These are phyloP conservation scores for Paramecium pentaurelia DNA, from an alignment of 73 alveolate genomes.

Conservation along the genomic window DNA sequence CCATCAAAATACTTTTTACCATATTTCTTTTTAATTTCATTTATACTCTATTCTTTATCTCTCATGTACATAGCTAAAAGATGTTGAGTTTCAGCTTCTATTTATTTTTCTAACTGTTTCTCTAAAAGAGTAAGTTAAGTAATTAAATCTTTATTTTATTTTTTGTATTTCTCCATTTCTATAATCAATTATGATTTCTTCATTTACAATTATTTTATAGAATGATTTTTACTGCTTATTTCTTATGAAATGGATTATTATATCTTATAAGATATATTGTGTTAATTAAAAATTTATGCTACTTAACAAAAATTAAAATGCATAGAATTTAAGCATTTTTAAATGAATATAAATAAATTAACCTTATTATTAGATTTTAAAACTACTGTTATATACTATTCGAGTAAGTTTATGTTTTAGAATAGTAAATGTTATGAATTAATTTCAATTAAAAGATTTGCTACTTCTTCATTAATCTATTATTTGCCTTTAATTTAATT, in stretches of 20 bases:
- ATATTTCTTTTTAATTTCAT: neutral
- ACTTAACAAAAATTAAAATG: neutral
- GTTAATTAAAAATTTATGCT: neutral
- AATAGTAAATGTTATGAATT: neutral
- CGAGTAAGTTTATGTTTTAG: neutral
- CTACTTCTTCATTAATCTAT: neutral
- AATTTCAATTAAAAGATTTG: neutral
- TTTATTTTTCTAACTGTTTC: neutral
- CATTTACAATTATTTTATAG: neutral
- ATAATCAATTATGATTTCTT: neutral
- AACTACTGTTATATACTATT: neutral
- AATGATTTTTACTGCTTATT: neutral
- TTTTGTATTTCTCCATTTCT: neutral
- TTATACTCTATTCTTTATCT: neutral
- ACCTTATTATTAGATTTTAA: neutral
- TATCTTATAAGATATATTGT: neutral
- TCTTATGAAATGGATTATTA: neutral
- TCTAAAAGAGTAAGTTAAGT: neutral
- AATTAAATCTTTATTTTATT: neutral
- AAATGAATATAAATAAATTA: no score
- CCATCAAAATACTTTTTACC: conserved; percentile 10
- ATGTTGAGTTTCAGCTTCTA: neutral
- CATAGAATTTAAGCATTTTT: neutral
- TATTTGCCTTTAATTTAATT: no score
- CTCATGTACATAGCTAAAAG: neutral